Conservation (phyloP, 208 protist species). For the Acanthamoeba royreba region DNA sequence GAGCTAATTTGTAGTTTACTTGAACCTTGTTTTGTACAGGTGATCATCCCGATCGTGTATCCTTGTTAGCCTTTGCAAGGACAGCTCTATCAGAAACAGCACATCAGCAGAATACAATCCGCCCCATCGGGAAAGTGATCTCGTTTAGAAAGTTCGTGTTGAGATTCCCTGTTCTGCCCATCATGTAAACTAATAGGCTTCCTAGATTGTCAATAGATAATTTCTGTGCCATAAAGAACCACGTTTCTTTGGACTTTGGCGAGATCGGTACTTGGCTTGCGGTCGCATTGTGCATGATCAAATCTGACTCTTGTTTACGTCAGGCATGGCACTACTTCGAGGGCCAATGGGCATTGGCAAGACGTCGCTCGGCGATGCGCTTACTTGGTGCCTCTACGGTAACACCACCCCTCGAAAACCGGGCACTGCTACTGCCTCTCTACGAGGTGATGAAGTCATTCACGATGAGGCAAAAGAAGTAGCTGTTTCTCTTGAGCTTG, state of each 20-base stretch:
- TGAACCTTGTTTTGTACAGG: not conserved
- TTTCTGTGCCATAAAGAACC: conserved; percentile 38
- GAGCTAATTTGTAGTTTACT: not conserved
- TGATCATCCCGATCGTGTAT: not conserved
- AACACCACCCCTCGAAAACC: conserved; percentile 56
- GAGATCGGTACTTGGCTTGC: not conserved
- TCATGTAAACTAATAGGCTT: not conserved
- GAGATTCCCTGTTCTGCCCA: not conserved
- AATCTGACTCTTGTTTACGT: not conserved
- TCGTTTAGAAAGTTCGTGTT: not conserved
- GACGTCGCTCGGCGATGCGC: conserved; percentile 51
- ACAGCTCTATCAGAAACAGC: not conserved
- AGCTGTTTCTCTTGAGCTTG: not conserved
- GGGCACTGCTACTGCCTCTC: not conserved
- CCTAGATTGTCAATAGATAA: not conserved
- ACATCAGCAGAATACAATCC: not conserved
- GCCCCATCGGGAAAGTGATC: not conserved
- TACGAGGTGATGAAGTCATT: conserved; percentile 63
- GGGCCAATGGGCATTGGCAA: conserved; percentile 59
- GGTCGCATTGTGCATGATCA: not conserved
- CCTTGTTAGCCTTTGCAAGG: not conserved
- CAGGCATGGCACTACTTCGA: conserved; percentile 51
- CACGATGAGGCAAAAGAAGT: conserved; percentile 43
- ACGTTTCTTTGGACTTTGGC: not conserved
- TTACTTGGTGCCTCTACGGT: conserved; percentile 61